Evolutionary conservation across 2,329 filamentous ascomycete species (phyloP).

Genomic region (Talaromyces sp.): DNA sequence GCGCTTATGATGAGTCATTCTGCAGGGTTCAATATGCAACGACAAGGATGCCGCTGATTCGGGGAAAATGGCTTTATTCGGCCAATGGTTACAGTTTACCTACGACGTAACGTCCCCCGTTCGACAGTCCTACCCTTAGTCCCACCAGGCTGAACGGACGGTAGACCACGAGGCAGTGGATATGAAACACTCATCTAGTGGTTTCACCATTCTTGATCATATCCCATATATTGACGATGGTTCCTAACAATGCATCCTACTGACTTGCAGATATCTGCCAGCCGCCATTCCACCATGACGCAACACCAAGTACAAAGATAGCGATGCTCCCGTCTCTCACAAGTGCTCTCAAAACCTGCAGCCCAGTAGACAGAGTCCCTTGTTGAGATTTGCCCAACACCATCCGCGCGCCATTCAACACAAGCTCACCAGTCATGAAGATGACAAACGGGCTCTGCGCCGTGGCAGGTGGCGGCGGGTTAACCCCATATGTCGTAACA

Average conservation of each 20-base stretch:
- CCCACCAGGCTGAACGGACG: too few species aligned
- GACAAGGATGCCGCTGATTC: neutral
- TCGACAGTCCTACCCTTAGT: too few species aligned
- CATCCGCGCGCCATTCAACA: constrained; percentile 37
- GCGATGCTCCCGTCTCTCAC: constrained; percentile 42
- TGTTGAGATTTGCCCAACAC: constrained; percentile 25
- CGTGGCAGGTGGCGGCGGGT: constrained; percentile 41
- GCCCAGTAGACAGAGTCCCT: constrained; percentile 26
- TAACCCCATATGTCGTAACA: constrained; percentile 34
- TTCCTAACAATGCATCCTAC: neutral
- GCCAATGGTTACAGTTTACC: neutral
- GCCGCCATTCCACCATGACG: constrained; percentile 36
- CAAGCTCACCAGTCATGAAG: constrained; percentile 45
- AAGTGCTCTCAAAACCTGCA: constrained; percentile 37
- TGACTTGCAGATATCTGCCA: constrained; percentile 21
- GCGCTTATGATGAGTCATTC: neutral
- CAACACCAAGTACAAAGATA: constrained; percentile 42
- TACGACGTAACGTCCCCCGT: too few species aligned
- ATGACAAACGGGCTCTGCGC: constrained; percentile 42
- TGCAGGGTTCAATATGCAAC: neutral
- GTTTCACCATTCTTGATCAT: neutral
- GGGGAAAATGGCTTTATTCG: neutral
- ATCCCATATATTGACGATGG: neutral
- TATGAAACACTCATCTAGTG: too few species aligned
- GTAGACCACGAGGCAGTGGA: neutral